Base-by-base conservation (phyloP, 768 basidiomycete species). In the Neoboletus brunneissimus region DNA sequence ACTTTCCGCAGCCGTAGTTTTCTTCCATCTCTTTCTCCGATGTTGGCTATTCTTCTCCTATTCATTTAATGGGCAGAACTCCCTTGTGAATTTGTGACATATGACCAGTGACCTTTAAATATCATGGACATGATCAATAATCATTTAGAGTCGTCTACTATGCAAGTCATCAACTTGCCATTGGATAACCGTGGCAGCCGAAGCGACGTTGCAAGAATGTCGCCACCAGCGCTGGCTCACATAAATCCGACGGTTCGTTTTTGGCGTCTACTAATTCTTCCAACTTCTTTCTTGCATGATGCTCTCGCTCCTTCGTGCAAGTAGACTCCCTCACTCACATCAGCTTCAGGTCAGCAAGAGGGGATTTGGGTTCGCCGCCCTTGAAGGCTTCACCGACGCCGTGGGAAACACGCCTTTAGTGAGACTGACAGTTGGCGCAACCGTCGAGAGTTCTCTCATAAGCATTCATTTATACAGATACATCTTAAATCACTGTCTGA, bases 391-490 rank as follows among this genome's bases (percentile, higher is more conserved):
- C 74, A 84, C 82, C 11, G 92, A 88, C 6, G 87, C 94, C 27
- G 82, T 98, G 43, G 96, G 95, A 59, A 94, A 94, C 73, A 98
- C 96, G 0, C 96, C 96, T 54, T 77, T 98, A 43, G 94, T 95
- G 56, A 66, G 85, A 72, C 10, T 44, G 10, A 37, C 40, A 11
- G 46, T 4, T 15, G 2, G 10, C 6, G 4, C 38, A 7, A 7
- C 13, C 7, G 2, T 16, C 23, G 8, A 40, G 13, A n/a, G 23
- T 11, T 25, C 47, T 55, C 48, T 54, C 25, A 71, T 41, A 5
- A 25, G 10, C 35, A 22, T n/a, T 20, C 25, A 22, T 20, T 34
- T 20, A 4, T 68, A 18, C 25, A 97, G 94, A 94, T 98, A 57
- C 84, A 86, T 60, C 79, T 98, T 51, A 86, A 91, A 71, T 73